A percentile compares a stretch with the other conserved stretches of the same genome.
Conservation (phyloP, 164 flowering plant genomes). For the Umbellularia californica region DNA sequence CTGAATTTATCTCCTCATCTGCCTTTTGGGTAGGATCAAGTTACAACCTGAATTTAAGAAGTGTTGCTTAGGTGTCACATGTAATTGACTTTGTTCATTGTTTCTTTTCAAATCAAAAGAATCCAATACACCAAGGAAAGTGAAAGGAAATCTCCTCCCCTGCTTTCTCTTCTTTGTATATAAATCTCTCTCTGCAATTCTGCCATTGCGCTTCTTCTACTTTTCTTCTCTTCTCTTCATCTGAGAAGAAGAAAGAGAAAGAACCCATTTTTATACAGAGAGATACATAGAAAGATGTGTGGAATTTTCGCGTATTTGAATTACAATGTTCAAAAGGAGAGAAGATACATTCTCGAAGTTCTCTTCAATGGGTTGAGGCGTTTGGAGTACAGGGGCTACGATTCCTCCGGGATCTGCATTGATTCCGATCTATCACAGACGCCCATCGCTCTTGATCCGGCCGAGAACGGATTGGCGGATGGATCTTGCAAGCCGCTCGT, state of each 20-base stretch:
- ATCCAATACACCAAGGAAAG: neutral
- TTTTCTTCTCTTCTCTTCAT: neutral
- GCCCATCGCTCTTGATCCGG: neutral
- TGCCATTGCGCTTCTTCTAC: neutral
- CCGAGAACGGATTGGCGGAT: neutral
- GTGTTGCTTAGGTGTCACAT: neutral
- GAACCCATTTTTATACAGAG: neutral
- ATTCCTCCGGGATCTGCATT: conserved; percentile 89
- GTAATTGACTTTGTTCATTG: too few relatives aligned
- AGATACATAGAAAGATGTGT: conserved; percentile 49
- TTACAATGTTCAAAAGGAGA: conserved; percentile 60
- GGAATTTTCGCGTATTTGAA: conserved; percentile 96
- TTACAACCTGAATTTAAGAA: neutral
- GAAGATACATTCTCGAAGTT: conserved; percentile 75
- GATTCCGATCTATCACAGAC: conserved; percentile 34
- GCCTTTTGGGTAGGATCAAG: neutral
- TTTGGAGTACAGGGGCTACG: conserved; percentile 94
- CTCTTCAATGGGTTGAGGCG: conserved; percentile 89
- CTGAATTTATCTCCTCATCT: too few relatives aligned
- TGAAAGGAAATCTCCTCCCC: neutral
- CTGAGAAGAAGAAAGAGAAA: neutral
- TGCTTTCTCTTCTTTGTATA: neutral
- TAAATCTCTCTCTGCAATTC: neutral
- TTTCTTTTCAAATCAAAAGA: neutral
- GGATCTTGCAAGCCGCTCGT: conserved; percentile 48